Percentiles rank a stretch among this genome's conserved stretches.
Conservation (phyloP, 192 early-diverging fungal species). For the Geranomyces variabilis region DNA sequence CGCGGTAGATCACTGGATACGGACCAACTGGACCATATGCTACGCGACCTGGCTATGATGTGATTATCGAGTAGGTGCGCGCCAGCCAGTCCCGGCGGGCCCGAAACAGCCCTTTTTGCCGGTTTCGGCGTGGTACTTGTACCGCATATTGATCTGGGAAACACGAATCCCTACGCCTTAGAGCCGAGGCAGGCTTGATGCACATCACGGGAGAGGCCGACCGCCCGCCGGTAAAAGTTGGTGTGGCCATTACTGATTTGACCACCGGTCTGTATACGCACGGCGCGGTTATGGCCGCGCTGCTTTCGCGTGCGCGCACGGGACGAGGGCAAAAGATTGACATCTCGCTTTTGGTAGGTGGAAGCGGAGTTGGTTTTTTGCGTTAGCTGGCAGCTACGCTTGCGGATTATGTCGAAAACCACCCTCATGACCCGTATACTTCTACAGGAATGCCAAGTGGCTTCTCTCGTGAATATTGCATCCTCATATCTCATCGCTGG, state of each 20-base stretch:
- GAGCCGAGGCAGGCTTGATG: constrained; percentile 87
- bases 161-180: neutral
- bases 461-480: constrained; percentile 87
- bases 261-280: constrained; percentile 80
- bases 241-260: constrained; percentile 93
- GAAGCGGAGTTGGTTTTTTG: neutral
- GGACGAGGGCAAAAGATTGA: constrained; percentile 84
- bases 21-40: constrained; percentile 85
- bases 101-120: too few relatives aligned
- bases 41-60: constrained; percentile 85
- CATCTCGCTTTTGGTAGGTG: constrained; percentile 68
- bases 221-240: constrained; percentile 88
- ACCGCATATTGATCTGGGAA: too few relatives aligned
- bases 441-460: constrained; percentile 75
- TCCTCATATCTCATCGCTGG: constrained; percentile 84
- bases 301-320: constrained; percentile 70
- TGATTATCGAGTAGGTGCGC: constrained; percentile 39
- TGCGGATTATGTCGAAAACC: too few relatives aligned
- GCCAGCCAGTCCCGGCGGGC: too few relatives aligned
- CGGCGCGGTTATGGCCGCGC: constrained; percentile 86
- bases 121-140: too few relatives aligned
- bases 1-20: constrained; percentile 70
- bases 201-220: constrained; percentile 86
- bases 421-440: too few relatives aligned
- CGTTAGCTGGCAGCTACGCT: too few relatives aligned